Evolutionary conservation across 1,139 yeast genomes (phyloP).

Genomic region (Kazachstania sp.): DNA sequence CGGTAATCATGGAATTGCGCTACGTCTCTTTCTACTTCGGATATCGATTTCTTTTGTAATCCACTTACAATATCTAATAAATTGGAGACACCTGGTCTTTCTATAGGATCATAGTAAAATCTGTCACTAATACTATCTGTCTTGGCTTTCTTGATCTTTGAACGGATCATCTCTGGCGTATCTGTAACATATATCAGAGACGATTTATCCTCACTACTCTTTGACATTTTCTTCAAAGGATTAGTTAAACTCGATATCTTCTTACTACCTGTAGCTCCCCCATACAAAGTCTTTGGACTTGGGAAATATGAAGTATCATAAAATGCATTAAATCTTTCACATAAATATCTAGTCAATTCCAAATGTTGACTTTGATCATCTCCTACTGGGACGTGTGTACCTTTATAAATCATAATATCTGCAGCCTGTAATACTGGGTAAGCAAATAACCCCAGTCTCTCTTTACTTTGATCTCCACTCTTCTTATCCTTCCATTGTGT

Average conservation of each 20-base stretch:
- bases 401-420: slow-evolving; percentile 69
- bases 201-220: slow-evolving; percentile 68
- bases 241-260: slow-evolving; percentile 70
- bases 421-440: slow-evolving; percentile 96
- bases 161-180: slow-evolving; percentile 47
- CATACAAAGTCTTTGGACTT: slow-evolving; percentile 55
- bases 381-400: slow-evolving; percentile 94
- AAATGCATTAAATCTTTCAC: slow-evolving; percentile 56
- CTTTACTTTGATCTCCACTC: slow-evolving; percentile 20
- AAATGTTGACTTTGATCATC: slow-evolving; percentile 92
- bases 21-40: slow-evolving; percentile 37
- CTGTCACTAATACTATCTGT: slow-evolving; percentile 77
- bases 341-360: slow-evolving; percentile 72
- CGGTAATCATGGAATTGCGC: slow-evolving; percentile 43
- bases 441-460: slow-evolving; percentile 71
- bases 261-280: slow-evolving; percentile 56
- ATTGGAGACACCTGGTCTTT: slow-evolving; percentile 84
- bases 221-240: slow-evolving; percentile 85
- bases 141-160: slow-evolving; percentile 64
- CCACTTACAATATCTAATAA: slow-evolving; percentile 71
- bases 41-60: slow-evolving; percentile 41
- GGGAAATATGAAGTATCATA: slow-evolving; percentile 43
- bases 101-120: slow-evolving; percentile 55
- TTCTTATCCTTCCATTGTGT: slow-evolving; percentile 81
- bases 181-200: slow-evolving; percentile 71